Conservation (phyloP, 176 grass and related monocot genomes). For the Phyllostachys edulis region DNA sequence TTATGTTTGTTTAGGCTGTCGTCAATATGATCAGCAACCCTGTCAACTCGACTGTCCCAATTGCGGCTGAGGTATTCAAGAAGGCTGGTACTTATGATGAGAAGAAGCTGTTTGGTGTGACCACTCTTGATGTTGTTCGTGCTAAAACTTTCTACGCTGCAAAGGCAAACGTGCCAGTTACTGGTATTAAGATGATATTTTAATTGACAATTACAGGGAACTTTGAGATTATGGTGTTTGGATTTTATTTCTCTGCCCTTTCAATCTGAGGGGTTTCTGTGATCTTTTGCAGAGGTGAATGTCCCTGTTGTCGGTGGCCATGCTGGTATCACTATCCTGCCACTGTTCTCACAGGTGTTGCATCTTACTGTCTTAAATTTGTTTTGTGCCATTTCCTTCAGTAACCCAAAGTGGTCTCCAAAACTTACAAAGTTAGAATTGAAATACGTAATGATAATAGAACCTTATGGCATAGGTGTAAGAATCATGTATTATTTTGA, state of each 20-base stretch:
- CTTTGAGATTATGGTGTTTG: neutral
- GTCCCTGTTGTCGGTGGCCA: conserved; percentile 88
- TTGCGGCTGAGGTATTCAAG: conserved; percentile 91
- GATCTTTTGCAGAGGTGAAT: conserved; percentile 61
- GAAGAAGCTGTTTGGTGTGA: conserved; percentile 91
- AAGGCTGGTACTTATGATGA: conserved; percentile 85
- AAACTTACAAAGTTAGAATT: neutral
- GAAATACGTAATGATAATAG: neutral
- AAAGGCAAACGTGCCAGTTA: conserved; percentile 76
- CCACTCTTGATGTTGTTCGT: conserved; percentile 87
- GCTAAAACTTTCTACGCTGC: conserved; percentile 90
- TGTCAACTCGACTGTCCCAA: conserved; percentile 87
- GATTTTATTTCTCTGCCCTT: neutral
- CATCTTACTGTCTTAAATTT: neutral
- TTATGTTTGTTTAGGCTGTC: conserved; percentile 50
- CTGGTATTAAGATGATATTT: conserved; percentile 29
- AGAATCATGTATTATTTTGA: neutral
- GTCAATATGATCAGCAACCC: conserved; percentile 97
- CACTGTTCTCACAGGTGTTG: conserved; percentile 80
- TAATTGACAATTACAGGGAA: neutral
- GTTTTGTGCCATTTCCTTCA: neutral
- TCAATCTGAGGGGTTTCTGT: neutral
- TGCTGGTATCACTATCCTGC: conserved; percentile 84
- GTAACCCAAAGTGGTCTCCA: neutral
- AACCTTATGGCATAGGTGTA: neutral